Conservation (phyloP, 441 rosid genomes). For the Populus hybrid region DNA sequence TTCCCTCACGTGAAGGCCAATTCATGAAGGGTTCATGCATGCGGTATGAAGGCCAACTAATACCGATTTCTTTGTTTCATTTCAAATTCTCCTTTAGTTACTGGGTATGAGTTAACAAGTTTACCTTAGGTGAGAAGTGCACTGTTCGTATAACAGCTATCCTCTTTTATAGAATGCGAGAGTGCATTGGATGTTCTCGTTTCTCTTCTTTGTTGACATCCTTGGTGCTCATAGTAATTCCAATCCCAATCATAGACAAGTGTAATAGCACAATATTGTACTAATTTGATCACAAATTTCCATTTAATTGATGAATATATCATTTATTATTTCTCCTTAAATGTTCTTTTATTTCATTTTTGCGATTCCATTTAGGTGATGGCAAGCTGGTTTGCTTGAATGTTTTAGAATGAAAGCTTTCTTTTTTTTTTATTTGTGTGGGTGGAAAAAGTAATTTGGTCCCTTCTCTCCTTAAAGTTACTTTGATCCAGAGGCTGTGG, state of each 20-base stretch:
- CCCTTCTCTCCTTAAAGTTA: slow-evolving; percentile 40
- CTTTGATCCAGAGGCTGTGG: slow-evolving; percentile 84
- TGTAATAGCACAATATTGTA: background rate
- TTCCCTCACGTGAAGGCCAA: slow-evolving; percentile 70
- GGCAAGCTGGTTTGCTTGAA: background rate
- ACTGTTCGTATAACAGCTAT: too few relatives aligned
- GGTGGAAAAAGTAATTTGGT: slow-evolving; percentile 10
- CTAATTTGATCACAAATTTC: background rate
- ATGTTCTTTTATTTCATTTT: background rate
- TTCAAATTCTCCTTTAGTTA: background rate
- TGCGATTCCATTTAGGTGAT: background rate
- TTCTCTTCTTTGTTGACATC: background rate
- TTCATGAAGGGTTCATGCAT: slow-evolving; percentile 69
- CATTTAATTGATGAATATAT: background rate
- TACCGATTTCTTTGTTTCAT: background rate
- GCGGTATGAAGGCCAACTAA: slow-evolving; percentile 48
- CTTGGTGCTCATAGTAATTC: background rate
- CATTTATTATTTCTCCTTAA: background rate
- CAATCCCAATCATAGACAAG: background rate
- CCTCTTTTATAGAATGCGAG: background rate
- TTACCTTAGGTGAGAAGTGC: background rate
- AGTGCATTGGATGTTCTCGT: background rate
- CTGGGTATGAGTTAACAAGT: background rate
- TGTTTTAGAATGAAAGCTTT: background rate
- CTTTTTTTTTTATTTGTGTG: background rate